These are phyloP conservation scores for Cryptosporidium tyzzeri DNA, from an alignment of 169 alveolate species.

Conservation along the genomic window DNA sequence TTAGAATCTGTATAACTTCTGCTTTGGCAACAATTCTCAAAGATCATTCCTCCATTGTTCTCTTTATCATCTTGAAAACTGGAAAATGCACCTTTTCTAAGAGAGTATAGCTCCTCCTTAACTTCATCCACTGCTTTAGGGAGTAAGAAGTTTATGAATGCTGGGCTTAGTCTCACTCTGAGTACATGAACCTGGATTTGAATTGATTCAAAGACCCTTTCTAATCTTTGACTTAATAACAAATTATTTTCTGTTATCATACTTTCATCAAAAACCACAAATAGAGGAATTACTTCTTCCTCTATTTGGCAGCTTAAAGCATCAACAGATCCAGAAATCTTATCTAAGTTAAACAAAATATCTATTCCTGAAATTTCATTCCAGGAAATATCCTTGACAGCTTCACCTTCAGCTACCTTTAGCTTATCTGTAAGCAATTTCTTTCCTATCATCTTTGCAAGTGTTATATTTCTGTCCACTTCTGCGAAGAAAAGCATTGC, in stretches of 20 bases:
- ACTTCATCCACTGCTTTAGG: constrained; percentile 51
- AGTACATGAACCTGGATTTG: constrained; percentile 23
- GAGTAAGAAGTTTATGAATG: constrained; percentile 41
- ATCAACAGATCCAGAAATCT: not conserved
- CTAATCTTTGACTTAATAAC: constrained; percentile 25
- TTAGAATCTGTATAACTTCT: not conserved
- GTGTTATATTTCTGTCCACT: constrained; percentile 38
- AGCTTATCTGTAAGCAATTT: not conserved
- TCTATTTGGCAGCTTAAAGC: not conserved
- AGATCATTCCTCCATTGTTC: not conserved
- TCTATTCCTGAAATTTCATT: not conserved
- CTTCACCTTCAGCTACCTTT: not conserved
- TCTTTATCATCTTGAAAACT: not conserved
- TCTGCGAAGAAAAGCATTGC: constrained; percentile 70
- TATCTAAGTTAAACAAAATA: not conserved
- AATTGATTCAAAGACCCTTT: constrained; percentile 42
- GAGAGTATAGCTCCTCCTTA: constrained; percentile 22
- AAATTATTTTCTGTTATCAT: not conserved
- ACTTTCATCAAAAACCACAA: not conserved
- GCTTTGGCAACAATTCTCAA: constrained; percentile 7
- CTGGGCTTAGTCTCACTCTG: constrained; percentile 25
- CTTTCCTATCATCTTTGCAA: constrained; percentile 37
- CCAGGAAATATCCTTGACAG: not conserved
- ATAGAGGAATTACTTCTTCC: not conserved
- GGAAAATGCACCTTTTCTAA: constrained; percentile 24